These are phyloP conservation scores for Leptodermis oblonga DNA, from an alignment of 257 asterid genomes.

Conservation along the genomic window DNA sequence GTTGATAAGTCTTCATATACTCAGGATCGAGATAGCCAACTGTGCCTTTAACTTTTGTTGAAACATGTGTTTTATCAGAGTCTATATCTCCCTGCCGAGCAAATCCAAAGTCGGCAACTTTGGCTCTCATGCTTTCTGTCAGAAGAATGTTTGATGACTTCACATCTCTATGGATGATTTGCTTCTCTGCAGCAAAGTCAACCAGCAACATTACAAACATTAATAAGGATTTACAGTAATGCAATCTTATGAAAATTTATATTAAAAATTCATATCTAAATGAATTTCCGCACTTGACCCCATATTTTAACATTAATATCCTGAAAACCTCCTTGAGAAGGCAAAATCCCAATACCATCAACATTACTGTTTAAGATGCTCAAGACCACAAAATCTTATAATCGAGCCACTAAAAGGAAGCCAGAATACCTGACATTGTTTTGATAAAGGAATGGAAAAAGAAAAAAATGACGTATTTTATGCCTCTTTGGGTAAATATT, in stretches of 20 bases:
- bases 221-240: too few species aligned
- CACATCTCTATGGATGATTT: conserved; percentile 95
- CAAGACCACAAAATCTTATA: not conserved
- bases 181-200: conserved; percentile 63
- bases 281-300: not conserved
- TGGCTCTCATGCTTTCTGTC: conserved; percentile 86
- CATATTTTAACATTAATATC: not conserved
- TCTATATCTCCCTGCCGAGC: conserved; percentile 80
- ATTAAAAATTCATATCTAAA: not conserved
- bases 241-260: not conserved
- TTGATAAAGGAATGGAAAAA: not conserved
- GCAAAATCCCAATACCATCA: not conserved
- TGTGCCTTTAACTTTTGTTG: conserved; percentile 94
- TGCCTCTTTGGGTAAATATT: not conserved
- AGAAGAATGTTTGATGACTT: conserved; percentile 94
- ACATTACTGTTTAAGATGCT: not conserved
- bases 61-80: conserved; percentile 68
- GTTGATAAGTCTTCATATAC: conserved; percentile 88
- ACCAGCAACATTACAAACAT: not conserved
- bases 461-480: not conserved
- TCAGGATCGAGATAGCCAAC: conserved; percentile 97
- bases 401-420: not conserved
- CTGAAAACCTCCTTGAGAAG: not conserved
- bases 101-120: conserved; percentile 97
- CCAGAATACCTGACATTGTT: not conserved